These are phyloP conservation scores for Sordariomycetes sp. DNA, from an alignment of 2,329 filamentous ascomycete species.

Conservation along the genomic window DNA sequence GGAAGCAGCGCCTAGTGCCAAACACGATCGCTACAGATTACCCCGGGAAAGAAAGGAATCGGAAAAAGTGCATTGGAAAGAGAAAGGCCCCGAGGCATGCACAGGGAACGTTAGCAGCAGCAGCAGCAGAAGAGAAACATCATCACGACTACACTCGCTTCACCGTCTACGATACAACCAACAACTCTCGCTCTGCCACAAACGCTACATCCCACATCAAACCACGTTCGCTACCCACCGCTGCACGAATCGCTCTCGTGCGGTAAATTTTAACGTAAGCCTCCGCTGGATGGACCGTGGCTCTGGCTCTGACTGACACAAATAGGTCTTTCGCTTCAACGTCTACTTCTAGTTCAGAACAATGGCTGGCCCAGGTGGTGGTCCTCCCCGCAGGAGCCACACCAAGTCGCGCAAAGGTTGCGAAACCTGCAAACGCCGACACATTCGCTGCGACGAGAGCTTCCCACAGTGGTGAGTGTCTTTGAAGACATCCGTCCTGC, in stretches of 20 bases:
- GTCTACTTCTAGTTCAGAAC: conserved; percentile 17
- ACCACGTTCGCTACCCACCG: conserved; percentile 30
- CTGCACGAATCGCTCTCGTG: conserved; percentile 16
- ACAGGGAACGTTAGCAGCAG: neutral
- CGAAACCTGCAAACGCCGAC: conserved; percentile 93
- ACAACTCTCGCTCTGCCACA: too few relatives aligned
- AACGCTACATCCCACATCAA: neutral
- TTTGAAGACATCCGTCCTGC: neutral
- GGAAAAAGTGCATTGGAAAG: conserved; percentile 3
- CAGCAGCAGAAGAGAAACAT: neutral
- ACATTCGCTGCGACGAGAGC: conserved; percentile 95
- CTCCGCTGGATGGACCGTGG: neutral
- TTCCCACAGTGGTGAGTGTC: conserved; percentile 84
- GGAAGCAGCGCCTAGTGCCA: too few relatives aligned
- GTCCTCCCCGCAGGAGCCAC: conserved; percentile 81
- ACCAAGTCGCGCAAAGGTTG: conserved; percentile 98
- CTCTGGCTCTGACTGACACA: neutral
- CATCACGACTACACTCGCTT: conserved; percentile 1
- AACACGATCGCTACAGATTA: conserved; percentile 25
- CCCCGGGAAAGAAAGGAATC: conserved; percentile 2
- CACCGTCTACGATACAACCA: too few relatives aligned
- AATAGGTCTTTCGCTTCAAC: conserved; percentile 19
- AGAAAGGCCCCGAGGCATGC: conserved; percentile 1
- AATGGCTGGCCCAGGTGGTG: conserved; percentile 94
- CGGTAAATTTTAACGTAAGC: conserved; percentile 20